Conservation (phyloP, 345 rosid genomes). For the Aquilaria yunnanensis region DNA sequence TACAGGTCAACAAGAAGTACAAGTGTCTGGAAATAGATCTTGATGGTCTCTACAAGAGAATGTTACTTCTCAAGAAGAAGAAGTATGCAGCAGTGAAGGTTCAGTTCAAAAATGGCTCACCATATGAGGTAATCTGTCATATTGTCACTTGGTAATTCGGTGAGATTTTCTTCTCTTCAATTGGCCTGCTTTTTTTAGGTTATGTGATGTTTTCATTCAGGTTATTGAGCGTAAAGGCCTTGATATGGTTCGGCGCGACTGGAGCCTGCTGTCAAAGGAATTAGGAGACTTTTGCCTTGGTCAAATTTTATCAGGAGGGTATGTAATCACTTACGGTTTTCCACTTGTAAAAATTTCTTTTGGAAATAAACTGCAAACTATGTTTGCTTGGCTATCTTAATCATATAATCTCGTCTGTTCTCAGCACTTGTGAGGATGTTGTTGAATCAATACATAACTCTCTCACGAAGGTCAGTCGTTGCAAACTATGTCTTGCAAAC, state of each 20-base stretch:
- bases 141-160: background rate
- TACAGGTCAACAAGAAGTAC: conserved; percentile 92
- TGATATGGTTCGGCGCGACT: conserved; percentile 99
- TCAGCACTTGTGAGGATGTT: conserved; percentile 94
- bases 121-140: conserved; percentile 51
- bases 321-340: conserved; percentile 11
- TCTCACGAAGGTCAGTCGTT: conserved; percentile 63
- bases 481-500: background rate
- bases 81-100: conserved; percentile 97
- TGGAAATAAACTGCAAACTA: conserved; percentile 4
- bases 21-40: conserved; percentile 90
- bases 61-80: conserved; percentile 97
- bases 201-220: conserved; percentile 35
- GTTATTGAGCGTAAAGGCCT: conserved; percentile 96
- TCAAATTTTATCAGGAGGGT: conserved; percentile 96
- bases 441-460: conserved; percentile 80
- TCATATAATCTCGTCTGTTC: conserved; percentile 14
- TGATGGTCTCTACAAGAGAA: conserved; percentile 92
- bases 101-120: conserved; percentile 68
- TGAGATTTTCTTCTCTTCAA: too few relatives aligned
- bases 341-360: conserved; percentile 5
- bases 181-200: conserved; percentile 7
- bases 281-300: conserved; percentile 80
- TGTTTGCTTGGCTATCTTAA: conserved; percentile 9
- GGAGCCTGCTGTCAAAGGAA: conserved; percentile 96